phyloP scores from a whole-genome alignment of 1,284 basidiomycete species.

The Ustilago crameri region DNA sequence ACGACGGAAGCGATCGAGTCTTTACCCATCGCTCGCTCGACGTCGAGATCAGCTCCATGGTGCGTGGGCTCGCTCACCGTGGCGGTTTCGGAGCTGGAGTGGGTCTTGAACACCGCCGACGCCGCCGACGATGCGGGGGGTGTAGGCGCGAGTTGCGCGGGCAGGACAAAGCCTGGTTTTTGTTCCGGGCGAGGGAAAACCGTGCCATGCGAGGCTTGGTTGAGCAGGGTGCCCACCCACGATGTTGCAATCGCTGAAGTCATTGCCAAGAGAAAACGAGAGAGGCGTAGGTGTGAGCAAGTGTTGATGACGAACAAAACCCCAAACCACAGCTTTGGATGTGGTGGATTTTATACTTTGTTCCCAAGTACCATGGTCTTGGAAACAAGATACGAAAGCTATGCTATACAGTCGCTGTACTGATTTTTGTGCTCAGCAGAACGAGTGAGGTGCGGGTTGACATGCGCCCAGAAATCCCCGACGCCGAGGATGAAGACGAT shows the following conservation, averaged over 20 bases:
- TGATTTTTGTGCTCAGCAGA: too few relatives aligned
- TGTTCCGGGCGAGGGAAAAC: constrained; percentile 27
- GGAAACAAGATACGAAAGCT: too few relatives aligned
- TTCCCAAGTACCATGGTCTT: too few relatives aligned
- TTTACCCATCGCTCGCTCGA: constrained; percentile 13
- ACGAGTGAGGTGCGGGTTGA: too few relatives aligned
- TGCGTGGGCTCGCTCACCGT: constrained; percentile 8
- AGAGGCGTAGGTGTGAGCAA: too few relatives aligned
- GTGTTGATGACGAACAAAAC: too few relatives aligned
- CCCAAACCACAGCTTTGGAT: too few relatives aligned
- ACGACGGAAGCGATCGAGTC: constrained; percentile 7
- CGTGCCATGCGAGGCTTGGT: constrained; percentile 23
- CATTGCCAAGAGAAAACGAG: constrained; percentile 11
- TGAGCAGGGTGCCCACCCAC: constrained; percentile 38
- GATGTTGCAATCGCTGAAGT: constrained; percentile 21
- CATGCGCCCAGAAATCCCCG: too few relatives aligned
- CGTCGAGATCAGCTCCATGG: constrained; percentile 7
- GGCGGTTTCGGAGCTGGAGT: neutral
- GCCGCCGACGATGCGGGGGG: neutral
- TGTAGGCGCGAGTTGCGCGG: constrained; percentile 1
- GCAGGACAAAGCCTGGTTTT: constrained; percentile 19
- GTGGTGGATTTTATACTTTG: too few relatives aligned
- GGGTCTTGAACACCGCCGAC: neutral
- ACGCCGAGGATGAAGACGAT: too few relatives aligned
- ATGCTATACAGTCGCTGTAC: too few relatives aligned